Base-by-base conservation (phyloP, 345 rosid genomes). In the Camelina neglecta region DNA sequence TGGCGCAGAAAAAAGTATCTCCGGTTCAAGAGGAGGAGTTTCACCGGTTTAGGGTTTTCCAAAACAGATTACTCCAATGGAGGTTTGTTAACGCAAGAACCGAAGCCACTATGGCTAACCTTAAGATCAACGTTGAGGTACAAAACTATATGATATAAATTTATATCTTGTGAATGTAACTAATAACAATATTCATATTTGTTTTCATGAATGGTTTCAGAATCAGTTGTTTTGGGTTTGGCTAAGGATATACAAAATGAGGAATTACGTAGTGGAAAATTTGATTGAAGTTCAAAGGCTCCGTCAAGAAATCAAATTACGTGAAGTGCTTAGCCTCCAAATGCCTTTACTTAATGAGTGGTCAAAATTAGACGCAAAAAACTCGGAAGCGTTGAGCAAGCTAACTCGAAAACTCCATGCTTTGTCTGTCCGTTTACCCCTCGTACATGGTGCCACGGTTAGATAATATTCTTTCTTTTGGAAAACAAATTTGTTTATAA, bases 11-110 rank as follows among this genome's bases (percentile, higher is more conserved):
- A 85, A 89, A 84, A 74, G 85, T 79, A 44, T 78, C 83, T n/a
- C 78, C 88, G 8, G 49, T 66, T 11, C 84, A 83, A 41, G 93
- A 86, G 58, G 93, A 84, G 38, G 86, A 85, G 63, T 71, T 76
- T 68, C 90, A 86, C 31, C 75, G 64, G 65, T 81, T 86, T 61
- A 82, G 82, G 63, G 65, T 89, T 21, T 53, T 78, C 10, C 75
- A 91, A 29, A 84, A 72, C 74, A 82, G 87, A 69, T 36, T 88
- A 71, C 21, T 87, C 69, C 96, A 88, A 35, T 85, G 88, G 85
- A 86, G 92, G 67, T 86, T 89, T 77, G 81, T 80, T 4, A 91
- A 87, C 69, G 91, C 91, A 50, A 83, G 67, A 72, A 84, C 85
- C 23, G 87, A 80, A 39, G 83, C 88, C 51, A 48, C 85, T 10